A percentile compares a stretch with the other conserved stretches of the same genome.
These are phyloP conservation scores for Pleurotus tuber-regium DNA, from an alignment of 768 basidiomycete species.

Conservation along the genomic window DNA sequence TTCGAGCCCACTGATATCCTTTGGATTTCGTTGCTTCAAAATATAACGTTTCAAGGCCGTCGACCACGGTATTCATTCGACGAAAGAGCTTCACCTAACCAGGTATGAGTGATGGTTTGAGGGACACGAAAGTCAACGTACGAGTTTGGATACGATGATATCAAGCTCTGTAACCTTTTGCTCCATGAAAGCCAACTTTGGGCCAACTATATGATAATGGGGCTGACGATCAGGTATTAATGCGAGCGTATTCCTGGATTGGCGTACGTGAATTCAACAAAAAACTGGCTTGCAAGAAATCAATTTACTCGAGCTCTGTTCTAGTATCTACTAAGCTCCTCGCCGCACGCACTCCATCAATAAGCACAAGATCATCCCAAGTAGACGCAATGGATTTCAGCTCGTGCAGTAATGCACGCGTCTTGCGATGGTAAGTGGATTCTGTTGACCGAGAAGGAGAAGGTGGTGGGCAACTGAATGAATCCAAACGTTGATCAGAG, in stretches of 20 bases:
- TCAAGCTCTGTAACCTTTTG: constrained; percentile 59
- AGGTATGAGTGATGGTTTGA: not conserved
- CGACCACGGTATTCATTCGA: constrained; percentile 60
- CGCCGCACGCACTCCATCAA: constrained; percentile 78
- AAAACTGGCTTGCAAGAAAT: constrained; percentile 2
- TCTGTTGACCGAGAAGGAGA: constrained; percentile 55
- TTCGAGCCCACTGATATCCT: constrained; percentile 67
- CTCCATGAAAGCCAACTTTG: constrained; percentile 70
- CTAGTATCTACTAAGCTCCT: constrained; percentile 70
- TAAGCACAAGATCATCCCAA: constrained; percentile 81
- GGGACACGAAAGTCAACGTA: constrained; percentile 30
- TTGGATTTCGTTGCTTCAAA: constrained; percentile 70
- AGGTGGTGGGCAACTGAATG: constrained; percentile 26
- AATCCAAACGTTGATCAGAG: not conserved
- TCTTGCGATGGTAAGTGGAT: constrained; percentile 79
- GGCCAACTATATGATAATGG: constrained; percentile 54
- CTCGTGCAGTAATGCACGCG: constrained; percentile 67
- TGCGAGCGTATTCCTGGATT: constrained; percentile 59
- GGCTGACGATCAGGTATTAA: constrained; percentile 57
- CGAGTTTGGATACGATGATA: constrained; percentile 59
- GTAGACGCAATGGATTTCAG: constrained; percentile 58
- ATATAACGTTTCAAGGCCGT: constrained; percentile 61
- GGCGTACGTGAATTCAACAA: not conserved
- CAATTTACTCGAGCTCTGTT: constrained; percentile 80
- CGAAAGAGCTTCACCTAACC: constrained; percentile 68